Evolutionary conservation across 139 green algal genomes (phyloP).

Genomic region (Coelastrella sp.): DNA sequence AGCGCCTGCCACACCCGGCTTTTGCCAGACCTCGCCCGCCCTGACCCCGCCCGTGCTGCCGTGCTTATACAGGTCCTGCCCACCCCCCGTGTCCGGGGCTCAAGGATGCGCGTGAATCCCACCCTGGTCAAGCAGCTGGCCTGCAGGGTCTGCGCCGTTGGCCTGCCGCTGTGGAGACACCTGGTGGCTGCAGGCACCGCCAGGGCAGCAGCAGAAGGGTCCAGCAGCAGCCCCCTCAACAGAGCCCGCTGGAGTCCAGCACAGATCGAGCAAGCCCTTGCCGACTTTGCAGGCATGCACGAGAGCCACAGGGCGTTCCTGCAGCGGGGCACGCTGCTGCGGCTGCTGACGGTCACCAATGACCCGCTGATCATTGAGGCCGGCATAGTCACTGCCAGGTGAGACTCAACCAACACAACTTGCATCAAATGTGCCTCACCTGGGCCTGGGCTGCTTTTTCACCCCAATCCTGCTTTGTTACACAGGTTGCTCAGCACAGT

Average conservation of each 20-base stretch:
- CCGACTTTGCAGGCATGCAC: not conserved
- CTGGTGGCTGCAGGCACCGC: too few species aligned
- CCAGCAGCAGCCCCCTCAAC: constrained; percentile 6
- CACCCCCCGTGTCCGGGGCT: not conserved
- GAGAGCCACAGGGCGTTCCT: not conserved
- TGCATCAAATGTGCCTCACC: not conserved
- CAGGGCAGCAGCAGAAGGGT: not conserved
- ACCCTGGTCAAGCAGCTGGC: constrained; percentile 9
- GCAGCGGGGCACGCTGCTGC: not conserved
- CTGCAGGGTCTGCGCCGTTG: not conserved
- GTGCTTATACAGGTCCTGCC: not conserved
- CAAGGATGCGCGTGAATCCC: not conserved
- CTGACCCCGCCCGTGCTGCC: not conserved
- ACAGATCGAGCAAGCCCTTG: not conserved
- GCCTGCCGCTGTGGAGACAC: not conserved
- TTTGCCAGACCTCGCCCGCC: not conserved
- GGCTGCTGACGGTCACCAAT: not conserved
- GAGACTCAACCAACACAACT: not conserved
- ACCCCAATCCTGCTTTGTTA: not conserved
- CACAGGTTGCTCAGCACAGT: not conserved
- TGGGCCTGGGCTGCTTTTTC: not conserved
- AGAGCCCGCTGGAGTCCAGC: not conserved
- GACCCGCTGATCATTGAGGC: constrained; percentile 7
- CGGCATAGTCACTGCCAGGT: not conserved
- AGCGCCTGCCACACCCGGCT: too few species aligned